Evolutionary conservation across 768 basidiomycete genomes (phyloP), one percentile per base, ranked within the genome.

Genomic region (Podaxis sp.): DNA sequence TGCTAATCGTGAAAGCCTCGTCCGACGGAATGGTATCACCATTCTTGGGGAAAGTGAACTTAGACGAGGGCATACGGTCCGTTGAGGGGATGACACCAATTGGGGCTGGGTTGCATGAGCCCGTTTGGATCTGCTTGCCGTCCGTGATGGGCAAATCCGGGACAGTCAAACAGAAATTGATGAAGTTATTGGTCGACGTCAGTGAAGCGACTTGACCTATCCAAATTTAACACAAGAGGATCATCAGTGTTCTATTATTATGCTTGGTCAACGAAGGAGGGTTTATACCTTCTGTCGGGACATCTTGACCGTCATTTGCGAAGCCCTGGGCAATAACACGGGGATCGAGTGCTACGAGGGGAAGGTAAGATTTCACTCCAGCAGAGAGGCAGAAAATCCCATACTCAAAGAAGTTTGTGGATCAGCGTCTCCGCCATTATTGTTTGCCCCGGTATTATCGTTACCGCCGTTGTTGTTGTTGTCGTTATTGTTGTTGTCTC

Each of bases 171-270:
- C 81, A 84, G 68, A 80, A 83, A 78, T 86, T 87, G 79, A 84
- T 83, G 74, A 83, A 90, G 79, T 90, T 88, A 78, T 88, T 87
- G 44, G 68, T 70, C 28, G 83, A 84, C 3, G 84, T 85, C 36
- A 79, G 44, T 11, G 83, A 83, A 0, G 80, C 70, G 44, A 79
- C 80, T 70, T 86, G 84, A n/a, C 83, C 84, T 12, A 15, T 49
- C 26, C 33, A 26, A 46, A 36, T 26, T 39, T 12, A 40, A 22
- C 13, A 13, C n/a, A 17, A 52, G 24, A 42, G 13, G 40, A 42
- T 42, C 13, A 3, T 51, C 24, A 51, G 22, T 28, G 30, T 19
- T 12, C 38, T 52, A 55, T 55, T 39, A 42, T 55, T 55, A n/a
- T 19, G 5, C 4, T 13, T 5, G 4, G n/a, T 40, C 58, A 19